Percentiles rank a stretch among this genome's conserved stretches.
phyloP scores from a whole-genome alignment of 805 yeast genomes.

The Monosporozyma solicola region DNA sequence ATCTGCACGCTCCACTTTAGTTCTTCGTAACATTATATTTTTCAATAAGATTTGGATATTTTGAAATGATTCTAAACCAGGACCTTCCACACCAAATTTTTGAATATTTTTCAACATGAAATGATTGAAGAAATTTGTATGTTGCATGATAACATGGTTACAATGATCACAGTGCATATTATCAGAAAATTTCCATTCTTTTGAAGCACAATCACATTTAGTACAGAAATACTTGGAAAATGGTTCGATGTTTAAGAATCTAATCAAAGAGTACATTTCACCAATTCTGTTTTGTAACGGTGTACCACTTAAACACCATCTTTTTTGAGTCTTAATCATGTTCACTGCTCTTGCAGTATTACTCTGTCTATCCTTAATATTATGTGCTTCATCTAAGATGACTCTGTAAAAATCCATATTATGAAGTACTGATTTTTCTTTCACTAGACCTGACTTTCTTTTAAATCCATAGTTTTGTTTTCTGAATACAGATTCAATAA shows the following conservation, averaged over 20 bases:
- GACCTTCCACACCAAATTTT: constrained; percentile 71
- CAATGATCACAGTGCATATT: constrained; percentile 79
- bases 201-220: constrained; percentile 77
- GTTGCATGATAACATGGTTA: constrained; percentile 91
- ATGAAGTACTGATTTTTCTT: constrained; percentile 72
- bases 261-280: constrained; percentile 83
- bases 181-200: constrained; percentile 78
- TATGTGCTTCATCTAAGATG: constrained; percentile 93
- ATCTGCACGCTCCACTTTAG: constrained; percentile 93
- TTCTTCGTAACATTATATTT: constrained; percentile 85
- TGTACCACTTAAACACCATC: constrained; percentile 94
- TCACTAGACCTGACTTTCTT: constrained; percentile 58
- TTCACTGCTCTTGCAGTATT: constrained; percentile 93
- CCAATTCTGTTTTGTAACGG: constrained; percentile 96
- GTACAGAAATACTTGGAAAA: constrained; percentile 87
- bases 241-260: constrained; percentile 78
- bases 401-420: constrained; percentile 71
- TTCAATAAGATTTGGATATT: constrained; percentile 65
- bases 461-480: constrained; percentile 78
- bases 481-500: constrained; percentile 76
- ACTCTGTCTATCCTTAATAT: constrained; percentile 88
- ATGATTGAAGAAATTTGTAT: constrained; percentile 90
- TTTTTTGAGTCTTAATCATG: constrained; percentile 53
- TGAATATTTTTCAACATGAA: constrained; percentile 92
- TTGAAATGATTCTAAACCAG: constrained; percentile 67